Conservation (phyloP, 83 land plant genomes). For the Picea engelmannii region DNA sequence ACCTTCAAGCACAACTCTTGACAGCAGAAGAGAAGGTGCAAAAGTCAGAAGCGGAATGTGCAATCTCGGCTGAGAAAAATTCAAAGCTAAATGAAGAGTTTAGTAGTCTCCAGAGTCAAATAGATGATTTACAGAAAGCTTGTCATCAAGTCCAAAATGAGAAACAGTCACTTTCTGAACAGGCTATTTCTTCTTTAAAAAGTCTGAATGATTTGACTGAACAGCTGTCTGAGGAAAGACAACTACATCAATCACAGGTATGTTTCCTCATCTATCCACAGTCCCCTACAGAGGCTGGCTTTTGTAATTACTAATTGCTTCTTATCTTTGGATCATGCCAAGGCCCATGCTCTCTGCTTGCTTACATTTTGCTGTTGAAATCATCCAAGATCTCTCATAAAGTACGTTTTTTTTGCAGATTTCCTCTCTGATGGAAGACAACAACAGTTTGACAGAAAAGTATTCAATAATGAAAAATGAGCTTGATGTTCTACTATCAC, state of each 20-base stretch:
- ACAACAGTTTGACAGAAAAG: slow-evolving; percentile 33
- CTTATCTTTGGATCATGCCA: background rate
- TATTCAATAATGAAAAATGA: slow-evolving; percentile 40
- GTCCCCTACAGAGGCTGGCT: background rate
- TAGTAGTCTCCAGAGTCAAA: slow-evolving; percentile 26
- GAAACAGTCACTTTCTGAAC: slow-evolving; percentile 29
- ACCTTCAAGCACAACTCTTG: slow-evolving; percentile 28
- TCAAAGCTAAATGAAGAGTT: slow-evolving; percentile 44
- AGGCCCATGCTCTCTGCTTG: background rate
- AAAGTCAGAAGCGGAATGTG: slow-evolving; percentile 32
- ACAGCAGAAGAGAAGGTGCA: slow-evolving; percentile 2
- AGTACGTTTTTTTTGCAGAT: slow-evolving; percentile 34
- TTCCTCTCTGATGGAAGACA: slow-evolving; percentile 61
- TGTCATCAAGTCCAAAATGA: slow-evolving; percentile 23
- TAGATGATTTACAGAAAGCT: slow-evolving; percentile 38
- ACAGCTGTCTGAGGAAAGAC: slow-evolving; percentile 28
- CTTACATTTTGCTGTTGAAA: background rate
- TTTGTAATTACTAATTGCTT: background rate
- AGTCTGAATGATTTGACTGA: slow-evolving; percentile 39
- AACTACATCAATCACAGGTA: slow-evolving; percentile 62
- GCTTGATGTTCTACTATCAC: slow-evolving; percentile 27
- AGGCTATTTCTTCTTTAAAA: slow-evolving; percentile 30
- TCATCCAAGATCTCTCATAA: background rate
- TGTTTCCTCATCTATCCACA: background rate
- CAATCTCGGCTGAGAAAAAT: slow-evolving; percentile 41